These are phyloP conservation scores for Eucalyptus globulus DNA, from an alignment of 345 rosid genomes.

Conservation along the genomic window DNA sequence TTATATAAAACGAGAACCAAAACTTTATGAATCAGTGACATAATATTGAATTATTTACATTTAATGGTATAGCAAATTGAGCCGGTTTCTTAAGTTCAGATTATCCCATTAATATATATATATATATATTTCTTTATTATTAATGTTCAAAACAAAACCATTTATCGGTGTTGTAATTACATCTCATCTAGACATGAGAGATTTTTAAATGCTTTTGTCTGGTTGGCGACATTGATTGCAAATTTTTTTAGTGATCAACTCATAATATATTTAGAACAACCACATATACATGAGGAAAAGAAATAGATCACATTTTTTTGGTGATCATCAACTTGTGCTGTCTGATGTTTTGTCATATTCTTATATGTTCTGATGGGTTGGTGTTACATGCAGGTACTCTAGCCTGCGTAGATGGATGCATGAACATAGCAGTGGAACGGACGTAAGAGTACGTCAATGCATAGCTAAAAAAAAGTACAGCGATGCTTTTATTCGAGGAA, in stretches of 20 bases:
- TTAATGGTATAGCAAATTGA: no score
- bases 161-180: no score
- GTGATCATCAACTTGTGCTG: not conserved
- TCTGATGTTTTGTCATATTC: not conserved
- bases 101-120: not conserved
- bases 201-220: no score
- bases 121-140: no score
- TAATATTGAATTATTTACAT: no score
- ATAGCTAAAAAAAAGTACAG: slow-evolving; percentile 62
- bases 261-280: fast-evolving
- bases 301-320: not conserved
- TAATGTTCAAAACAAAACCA: fast-evolving
- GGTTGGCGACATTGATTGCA: fast-evolving
- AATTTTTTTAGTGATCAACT: no score
- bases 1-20: no score
- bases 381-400: not conserved
- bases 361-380: not conserved
- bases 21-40: no score
- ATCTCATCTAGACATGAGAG: no score
- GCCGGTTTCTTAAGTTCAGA: not conserved
- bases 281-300: fast-evolving
- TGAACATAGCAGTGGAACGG: slow-evolving; percentile 85
- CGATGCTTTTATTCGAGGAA: slow-evolving; percentile 88
- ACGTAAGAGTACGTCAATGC: slow-evolving; percentile 91
- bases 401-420: not conserved